Evolutionary conservation across 2,329 filamentous ascomycete genomes (phyloP).

Genomic region (Chrysoporthe cubensis): DNA sequence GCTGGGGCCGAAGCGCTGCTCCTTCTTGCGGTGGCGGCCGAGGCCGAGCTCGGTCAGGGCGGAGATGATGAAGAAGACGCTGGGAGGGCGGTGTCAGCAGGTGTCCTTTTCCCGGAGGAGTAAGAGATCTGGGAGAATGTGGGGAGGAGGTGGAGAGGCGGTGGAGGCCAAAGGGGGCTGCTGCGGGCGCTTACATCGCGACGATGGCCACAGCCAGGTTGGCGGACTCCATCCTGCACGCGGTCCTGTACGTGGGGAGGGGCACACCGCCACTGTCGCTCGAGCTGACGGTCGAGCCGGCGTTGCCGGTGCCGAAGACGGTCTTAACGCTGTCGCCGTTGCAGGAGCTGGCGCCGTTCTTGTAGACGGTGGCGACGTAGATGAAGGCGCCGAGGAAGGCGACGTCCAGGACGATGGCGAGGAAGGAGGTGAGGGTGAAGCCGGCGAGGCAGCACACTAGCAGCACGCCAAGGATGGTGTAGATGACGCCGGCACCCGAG

Average conservation of each 20-base stretch:
- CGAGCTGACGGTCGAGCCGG: constrained; percentile 51
- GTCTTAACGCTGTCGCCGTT: constrained; percentile 60
- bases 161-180: no score
- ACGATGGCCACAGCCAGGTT: constrained; percentile 79
- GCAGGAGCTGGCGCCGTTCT: constrained; percentile 70
- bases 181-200: constrained; percentile 61
- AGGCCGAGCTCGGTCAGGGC: constrained; percentile 35
- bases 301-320: constrained; percentile 68
- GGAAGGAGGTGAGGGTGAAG: constrained; percentile 69
- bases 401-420: constrained; percentile 77
- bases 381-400: constrained; percentile 78
- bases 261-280: constrained; percentile 53
- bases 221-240: constrained; percentile 78
- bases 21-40: constrained; percentile 41
- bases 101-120: neutral
- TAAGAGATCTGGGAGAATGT: neutral
- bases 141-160: neutral
- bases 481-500: constrained; percentile 73
- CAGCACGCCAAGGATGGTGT: constrained; percentile 72
- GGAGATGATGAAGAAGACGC: constrained; percentile 39
- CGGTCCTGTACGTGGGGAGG: constrained; percentile 52
- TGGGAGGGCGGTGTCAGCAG: constrained; percentile 32
- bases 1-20: constrained; percentile 45
- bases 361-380: constrained; percentile 77
- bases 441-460: constrained; percentile 82